These are phyloP conservation scores for Hagleromyces aurorensis DNA, from an alignment of 805 yeast genomes.

Conservation along the genomic window DNA sequence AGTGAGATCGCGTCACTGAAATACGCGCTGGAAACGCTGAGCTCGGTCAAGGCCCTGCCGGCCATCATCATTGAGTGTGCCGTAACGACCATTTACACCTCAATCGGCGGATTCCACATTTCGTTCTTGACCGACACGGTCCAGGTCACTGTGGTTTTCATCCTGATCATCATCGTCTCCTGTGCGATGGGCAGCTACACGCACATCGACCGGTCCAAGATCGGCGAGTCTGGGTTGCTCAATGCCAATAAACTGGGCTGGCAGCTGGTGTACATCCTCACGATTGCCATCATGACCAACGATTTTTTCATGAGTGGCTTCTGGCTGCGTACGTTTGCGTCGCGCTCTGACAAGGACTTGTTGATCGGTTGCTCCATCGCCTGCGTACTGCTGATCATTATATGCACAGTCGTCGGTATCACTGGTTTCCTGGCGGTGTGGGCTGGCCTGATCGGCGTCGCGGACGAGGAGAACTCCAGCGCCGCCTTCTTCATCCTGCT, in stretches of 20 bases:
- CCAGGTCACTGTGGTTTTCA: conserved; percentile 68
- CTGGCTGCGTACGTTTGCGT: conserved; percentile 92
- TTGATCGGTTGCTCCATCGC: conserved; percentile 72
- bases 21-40: conserved; percentile 65
- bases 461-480: conserved; percentile 43
- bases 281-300: conserved; percentile 82
- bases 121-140: conserved; percentile 82
- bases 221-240: conserved; percentile 58
- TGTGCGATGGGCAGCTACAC: conserved; percentile 73
- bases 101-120: conserved; percentile 82
- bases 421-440: conserved; percentile 88
- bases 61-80: conserved; percentile 78
- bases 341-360: conserved; percentile 67
- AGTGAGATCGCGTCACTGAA: conserved; percentile 79
- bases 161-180: conserved; percentile 60
- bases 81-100: conserved; percentile 80
- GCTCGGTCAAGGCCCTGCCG: conserved; percentile 72
- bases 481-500: conserved; percentile 69
- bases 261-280: conserved; percentile 78
- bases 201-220: conserved; percentile 47
- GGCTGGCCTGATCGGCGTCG: conserved; percentile 56
- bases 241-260: conserved; percentile 70
- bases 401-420: conserved; percentile 67
- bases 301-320: conserved; percentile 88
- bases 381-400: conserved; percentile 50